Percentiles rank a stretch among this genome's conserved stretches.
Conservation (phyloP, 2,329 filamentous ascomycete species). For the Phoma sp. region DNA sequence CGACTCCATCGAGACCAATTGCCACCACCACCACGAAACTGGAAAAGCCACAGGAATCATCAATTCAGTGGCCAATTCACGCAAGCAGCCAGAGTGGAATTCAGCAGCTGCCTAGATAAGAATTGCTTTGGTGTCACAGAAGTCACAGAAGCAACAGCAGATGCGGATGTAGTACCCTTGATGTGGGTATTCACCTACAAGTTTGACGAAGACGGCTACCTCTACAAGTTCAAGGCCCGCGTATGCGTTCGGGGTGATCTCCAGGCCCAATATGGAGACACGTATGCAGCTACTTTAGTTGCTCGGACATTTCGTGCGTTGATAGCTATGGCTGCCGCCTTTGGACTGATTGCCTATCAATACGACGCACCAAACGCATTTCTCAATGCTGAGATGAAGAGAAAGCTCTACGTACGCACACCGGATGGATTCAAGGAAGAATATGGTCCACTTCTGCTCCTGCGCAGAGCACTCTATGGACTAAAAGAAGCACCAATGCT, state of each 20-base stretch:
- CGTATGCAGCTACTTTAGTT: constrained; percentile 7
- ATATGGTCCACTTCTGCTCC: not conserved
- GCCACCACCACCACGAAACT: no score
- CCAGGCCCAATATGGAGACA: constrained; percentile 13
- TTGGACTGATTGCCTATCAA: constrained; percentile 24
- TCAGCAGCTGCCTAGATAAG: constrained; percentile 11
- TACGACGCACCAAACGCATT: constrained; percentile 34
- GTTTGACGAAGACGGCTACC: constrained; percentile 21
- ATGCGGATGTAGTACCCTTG: not conserved
- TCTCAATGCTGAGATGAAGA: no score
- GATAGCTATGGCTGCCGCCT: constrained; percentile 29
- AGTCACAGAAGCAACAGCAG: not conserved
- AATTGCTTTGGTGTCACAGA: constrained; percentile 15
- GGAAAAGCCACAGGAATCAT: no score
- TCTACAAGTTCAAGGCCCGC: constrained; percentile 23
- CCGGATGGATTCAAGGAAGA: not conserved
- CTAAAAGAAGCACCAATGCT: constrained; percentile 28
- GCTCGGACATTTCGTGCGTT: constrained; percentile 23
- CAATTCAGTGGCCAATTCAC: no score
- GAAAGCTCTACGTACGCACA: not conserved
- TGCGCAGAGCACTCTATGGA: constrained; percentile 31
- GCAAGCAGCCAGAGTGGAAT: not conserved
- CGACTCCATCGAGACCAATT: no score
- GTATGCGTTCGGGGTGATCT: constrained; percentile 22
- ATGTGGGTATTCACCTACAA: constrained; percentile 6